phyloP scores from a whole-genome alignment of 2,329 filamentous ascomycete genomes.

The Talaromyces sp. region DNA sequence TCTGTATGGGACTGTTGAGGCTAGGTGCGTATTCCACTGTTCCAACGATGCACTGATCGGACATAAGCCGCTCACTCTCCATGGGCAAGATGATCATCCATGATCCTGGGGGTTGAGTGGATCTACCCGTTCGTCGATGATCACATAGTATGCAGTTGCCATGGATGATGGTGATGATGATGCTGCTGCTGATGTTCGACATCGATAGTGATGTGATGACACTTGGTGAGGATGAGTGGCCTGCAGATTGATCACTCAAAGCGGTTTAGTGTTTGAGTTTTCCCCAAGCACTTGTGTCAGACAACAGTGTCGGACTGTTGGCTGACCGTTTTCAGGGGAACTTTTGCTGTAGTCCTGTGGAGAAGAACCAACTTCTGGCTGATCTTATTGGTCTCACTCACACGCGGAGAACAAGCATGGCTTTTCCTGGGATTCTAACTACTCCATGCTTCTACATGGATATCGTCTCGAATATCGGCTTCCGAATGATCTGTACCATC shows the following conservation, averaged over 20 bases:
- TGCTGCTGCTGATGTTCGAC: too few relatives aligned
- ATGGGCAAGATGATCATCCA: background rate
- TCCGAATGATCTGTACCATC: background rate
- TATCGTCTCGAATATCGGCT: background rate
- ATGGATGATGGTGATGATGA: background rate
- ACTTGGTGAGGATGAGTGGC: too few relatives aligned
- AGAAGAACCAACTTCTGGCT: background rate
- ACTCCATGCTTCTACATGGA: background rate
- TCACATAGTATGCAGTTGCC: background rate
- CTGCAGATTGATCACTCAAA: background rate
- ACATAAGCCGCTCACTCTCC: background rate
- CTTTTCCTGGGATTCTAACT: too few relatives aligned
- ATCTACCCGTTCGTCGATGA: constrained; percentile 5
- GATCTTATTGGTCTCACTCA: background rate
- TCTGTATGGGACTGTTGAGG: background rate
- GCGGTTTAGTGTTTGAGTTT: background rate
- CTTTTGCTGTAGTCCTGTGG: background rate
- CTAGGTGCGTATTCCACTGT: background rate
- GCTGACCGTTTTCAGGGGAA: background rate
- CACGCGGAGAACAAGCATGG: background rate
- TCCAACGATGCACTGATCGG: background rate
- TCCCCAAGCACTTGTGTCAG: background rate
- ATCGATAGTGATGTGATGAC: too few relatives aligned
- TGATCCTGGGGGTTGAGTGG: constrained; percentile 5
- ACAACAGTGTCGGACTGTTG: background rate